Conservation (phyloP, 306 rosid species). For the Cucurbita moschata region DNA sequence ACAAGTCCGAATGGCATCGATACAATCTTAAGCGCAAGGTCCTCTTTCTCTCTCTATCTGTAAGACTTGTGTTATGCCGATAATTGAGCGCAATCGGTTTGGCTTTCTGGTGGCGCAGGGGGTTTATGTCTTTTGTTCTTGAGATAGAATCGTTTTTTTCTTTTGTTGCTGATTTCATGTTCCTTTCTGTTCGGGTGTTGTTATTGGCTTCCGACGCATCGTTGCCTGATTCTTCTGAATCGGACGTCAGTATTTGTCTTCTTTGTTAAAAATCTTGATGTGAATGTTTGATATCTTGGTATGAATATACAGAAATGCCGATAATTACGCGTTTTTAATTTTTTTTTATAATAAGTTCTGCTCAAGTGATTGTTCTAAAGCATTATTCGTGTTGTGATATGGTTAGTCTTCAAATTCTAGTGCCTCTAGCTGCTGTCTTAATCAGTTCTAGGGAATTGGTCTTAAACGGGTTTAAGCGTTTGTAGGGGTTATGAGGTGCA, state of each 20-base stretch:
- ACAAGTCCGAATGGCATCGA: constrained; percentile 98
- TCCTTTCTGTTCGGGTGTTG: neutral
- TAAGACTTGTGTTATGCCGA: neutral
- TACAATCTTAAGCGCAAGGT: constrained; percentile 99
- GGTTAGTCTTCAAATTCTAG: neutral
- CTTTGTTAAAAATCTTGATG: neutral
- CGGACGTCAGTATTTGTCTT: neutral
- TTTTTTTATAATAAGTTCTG: neutral
- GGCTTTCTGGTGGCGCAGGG: neutral
- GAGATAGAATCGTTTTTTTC: neutral
- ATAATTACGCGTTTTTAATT: neutral
- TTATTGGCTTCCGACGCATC: neutral
- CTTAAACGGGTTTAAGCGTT: neutral
- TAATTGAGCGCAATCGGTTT: neutral
- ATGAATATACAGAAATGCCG: no score
- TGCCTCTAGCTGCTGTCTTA: neutral
- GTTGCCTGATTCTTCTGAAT: neutral
- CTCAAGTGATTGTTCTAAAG: neutral
- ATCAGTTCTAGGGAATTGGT: neutral
- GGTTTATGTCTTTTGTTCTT: neutral
- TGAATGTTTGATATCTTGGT: neutral
- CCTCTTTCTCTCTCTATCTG: neutral
- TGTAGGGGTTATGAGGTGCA: neutral
- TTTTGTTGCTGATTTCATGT: neutral
- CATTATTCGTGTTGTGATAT: neutral